These are phyloP conservation scores for Euphrasia arctica DNA, from an alignment of 305 asterid genomes.

Conservation along the genomic window DNA sequence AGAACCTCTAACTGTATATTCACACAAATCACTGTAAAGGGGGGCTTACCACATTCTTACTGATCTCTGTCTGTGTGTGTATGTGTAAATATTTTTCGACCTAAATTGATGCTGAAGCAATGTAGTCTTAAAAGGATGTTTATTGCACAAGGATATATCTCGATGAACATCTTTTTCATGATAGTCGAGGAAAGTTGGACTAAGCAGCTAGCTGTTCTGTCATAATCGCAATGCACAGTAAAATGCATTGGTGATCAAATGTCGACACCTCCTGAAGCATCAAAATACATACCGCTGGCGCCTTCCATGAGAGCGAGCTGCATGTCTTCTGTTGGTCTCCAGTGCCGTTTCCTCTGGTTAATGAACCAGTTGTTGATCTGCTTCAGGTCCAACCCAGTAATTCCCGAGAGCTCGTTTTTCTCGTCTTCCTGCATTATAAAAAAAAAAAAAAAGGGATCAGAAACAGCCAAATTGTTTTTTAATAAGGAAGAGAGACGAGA, in stretches of 20 bases:
- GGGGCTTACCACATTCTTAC: not conserved
- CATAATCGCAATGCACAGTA: not conserved
- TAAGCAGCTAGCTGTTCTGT: not conserved
- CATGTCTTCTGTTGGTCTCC: slow-evolving; percentile 57
- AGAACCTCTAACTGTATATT: slow-evolving; percentile 25
- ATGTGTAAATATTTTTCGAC: no score
- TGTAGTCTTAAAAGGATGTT: no score
- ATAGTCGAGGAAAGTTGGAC: not conserved
- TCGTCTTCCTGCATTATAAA: slow-evolving; percentile 45
- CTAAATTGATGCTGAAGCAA: no score
- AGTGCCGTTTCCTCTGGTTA: slow-evolving; percentile 65
- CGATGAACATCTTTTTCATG: not conserved
- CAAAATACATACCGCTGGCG: slow-evolving; percentile 22
- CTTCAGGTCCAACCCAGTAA: slow-evolving; percentile 51
- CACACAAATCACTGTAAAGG: slow-evolving; percentile 1
- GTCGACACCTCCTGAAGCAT: slow-evolving; percentile 23
- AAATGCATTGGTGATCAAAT: slow-evolving; percentile 7
- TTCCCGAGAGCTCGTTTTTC: slow-evolving; percentile 41
- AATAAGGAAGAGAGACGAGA: no score
- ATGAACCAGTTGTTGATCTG: slow-evolving; percentile 74
- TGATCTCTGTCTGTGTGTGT: not conserved
- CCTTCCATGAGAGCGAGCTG: slow-evolving; percentile 39
- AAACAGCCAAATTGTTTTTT: not conserved
- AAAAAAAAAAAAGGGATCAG: not conserved
- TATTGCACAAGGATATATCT: no score